Evolutionary conservation across 2,329 filamentous ascomycete species (phyloP).

Genomic region (Colletotrichum neosansevieriae): DNA sequence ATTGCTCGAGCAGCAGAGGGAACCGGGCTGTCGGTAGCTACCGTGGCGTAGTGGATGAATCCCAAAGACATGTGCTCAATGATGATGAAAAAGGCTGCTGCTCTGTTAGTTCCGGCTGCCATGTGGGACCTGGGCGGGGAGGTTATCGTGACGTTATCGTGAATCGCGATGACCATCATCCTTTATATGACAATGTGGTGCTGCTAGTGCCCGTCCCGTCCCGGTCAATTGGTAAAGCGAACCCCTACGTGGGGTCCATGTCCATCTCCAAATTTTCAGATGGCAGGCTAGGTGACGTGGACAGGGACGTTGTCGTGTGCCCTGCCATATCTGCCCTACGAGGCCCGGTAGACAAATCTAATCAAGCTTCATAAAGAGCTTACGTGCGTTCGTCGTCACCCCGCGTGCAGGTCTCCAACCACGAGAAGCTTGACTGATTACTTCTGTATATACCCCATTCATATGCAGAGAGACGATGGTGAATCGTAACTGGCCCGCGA

Average conservation of each 20-base stretch:
- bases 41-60: neutral
- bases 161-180: neutral
- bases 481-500: slow-evolving; percentile 29
- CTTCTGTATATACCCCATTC: slow-evolving; percentile 2
- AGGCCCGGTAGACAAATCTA: neutral
- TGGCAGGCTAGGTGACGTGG: slow-evolving; percentile 18
- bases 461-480: slow-evolving; percentile 17
- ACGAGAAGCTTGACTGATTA: slow-evolving; percentile 30
- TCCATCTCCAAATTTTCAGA: slow-evolving; percentile 3
- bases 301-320: neutral
- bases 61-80: slow-evolving; percentile 20
- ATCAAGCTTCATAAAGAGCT: slow-evolving; percentile 25
- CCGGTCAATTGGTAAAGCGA: neutral
- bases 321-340: neutral
- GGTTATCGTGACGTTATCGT: slow-evolving; percentile 18
- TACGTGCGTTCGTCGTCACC: slow-evolving; percentile 40
- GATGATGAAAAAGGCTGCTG: slow-evolving; percentile 16
- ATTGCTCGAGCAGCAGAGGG: slow-evolving; percentile 14
- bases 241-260: neutral
- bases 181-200: neutral
- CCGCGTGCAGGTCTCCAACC: neutral
- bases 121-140: slow-evolving; percentile 9
- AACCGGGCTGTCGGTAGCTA: neutral
- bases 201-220: neutral
- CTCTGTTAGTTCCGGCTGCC: neutral